Base-by-base conservation (phyloP, 331 rosid genomes). In the Erythrophleum ivorense region DNA sequence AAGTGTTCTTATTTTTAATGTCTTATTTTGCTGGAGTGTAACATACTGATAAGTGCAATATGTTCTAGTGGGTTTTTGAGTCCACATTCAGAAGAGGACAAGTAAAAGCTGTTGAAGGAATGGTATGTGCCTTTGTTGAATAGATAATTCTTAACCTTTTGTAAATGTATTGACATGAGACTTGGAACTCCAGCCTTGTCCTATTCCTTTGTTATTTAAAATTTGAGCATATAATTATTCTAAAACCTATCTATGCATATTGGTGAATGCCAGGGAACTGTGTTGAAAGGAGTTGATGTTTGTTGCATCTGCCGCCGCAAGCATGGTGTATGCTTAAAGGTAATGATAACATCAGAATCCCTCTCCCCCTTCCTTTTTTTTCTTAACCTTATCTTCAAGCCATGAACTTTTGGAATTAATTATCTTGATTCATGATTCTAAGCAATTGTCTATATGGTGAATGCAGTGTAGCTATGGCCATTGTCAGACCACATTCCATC, bases 381-480 rank as follows among this genome's bases (percentile, higher is more conserved):
- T 48, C 7, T 4, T 31, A 19, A 46, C 68, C 76, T 53, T 49
- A 62, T 49, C 54, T 48, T 75, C 36, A 68, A 73, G 14, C 67
- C 38, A 6, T 43, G 45, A 62, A 66, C 78, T 78, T 75, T 73
- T 52, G 34, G 67, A 75, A 40, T 66, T 79, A 49, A 63, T 54
- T 65, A 36, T 36, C 24, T 65, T 65, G 29, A 41, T 54, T 63
- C 50, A 19, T 80, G 53, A 80, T 36, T 19, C 72, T 73, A 24
- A 73, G 65, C 77, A 49, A 83, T 62, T 77, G 49, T 59, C 54
- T 58, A 58, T 38, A 62, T 81, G 76, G 66, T 77, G 52, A 66
- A 57, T 85, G 88, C 98, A 96, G 99, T 96, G 99, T 86, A 94
- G 91, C 86, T 96, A 87, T 82, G 98, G 99, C 52, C 91, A 94